Conservation (phyloP, 169 alveolate genomes). For the Amoebophrya sp. region DNA sequence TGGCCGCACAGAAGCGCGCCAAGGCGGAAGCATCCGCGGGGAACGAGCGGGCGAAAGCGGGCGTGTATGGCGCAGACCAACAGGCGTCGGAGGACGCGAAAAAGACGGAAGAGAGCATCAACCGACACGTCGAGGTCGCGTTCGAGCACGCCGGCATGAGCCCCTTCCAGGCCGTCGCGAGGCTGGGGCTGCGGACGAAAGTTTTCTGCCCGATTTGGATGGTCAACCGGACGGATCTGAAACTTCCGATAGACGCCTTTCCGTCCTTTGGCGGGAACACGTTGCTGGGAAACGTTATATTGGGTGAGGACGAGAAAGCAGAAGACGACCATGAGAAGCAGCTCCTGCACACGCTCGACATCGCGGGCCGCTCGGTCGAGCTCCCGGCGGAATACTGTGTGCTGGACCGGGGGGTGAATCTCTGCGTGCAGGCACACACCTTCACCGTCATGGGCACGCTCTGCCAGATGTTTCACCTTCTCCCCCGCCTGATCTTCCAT, state of each 20-base stretch:
- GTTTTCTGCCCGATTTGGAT: background rate
- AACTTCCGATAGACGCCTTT: background rate
- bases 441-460: background rate
- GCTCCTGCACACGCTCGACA: background rate
- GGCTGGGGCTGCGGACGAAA: background rate
- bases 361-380: background rate
- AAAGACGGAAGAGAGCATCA: background rate
- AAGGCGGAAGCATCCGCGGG: background rate
- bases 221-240: background rate
- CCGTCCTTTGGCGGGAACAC: background rate
- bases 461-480: background rate
- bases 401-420: background rate
- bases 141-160: background rate
- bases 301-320: background rate
- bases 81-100: background rate
- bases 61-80: no score
- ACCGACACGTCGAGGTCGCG: background rate
- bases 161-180: background rate
- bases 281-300: background rate
- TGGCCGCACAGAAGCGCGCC: background rate
- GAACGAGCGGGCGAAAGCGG: background rate
- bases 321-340: background rate
- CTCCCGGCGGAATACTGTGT: background rate
- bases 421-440: background rate
- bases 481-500: background rate